These are phyloP conservation scores for Ophiostoma triangulosporum DNA, from an alignment of 2,329 filamentous ascomycete genomes.

Conservation along the genomic window DNA sequence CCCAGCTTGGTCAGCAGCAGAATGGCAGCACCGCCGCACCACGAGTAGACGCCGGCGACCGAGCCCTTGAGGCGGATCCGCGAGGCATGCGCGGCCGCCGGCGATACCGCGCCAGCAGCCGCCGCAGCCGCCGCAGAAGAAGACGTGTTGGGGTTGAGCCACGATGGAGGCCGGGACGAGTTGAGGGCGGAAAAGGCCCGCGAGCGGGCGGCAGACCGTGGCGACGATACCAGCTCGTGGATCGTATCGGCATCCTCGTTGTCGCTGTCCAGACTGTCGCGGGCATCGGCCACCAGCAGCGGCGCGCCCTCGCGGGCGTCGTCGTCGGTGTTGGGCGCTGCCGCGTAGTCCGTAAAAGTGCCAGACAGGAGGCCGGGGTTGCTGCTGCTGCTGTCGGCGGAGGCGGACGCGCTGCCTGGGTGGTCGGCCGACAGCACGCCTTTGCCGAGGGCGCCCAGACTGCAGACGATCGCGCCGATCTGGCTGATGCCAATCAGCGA, in stretches of 20 bases:
- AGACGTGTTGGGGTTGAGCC: neutral
- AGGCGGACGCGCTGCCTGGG: conserved; percentile 15
- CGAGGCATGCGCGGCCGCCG: conserved; percentile 22
- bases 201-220: conserved; percentile 3
- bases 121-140: neutral
- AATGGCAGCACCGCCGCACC: conserved; percentile 82
- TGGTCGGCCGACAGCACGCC: conserved; percentile 50
- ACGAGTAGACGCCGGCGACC: conserved; percentile 86
- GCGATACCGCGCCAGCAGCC: neutral
- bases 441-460: conserved; percentile 71
- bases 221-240: conserved; percentile 3
- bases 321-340: neutral
- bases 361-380: conserved; percentile 15
- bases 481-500: conserved; percentile 80
- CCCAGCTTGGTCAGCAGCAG: conserved; percentile 83
- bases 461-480: conserved; percentile 93
- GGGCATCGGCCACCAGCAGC: conserved; percentile 21
- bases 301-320: conserved; percentile 26
- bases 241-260: neutral
- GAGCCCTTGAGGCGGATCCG: conserved; percentile 68
- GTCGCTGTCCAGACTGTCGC: neutral
- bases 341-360: neutral
- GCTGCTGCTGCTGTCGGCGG: neutral
- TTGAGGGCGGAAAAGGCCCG: conserved; percentile 7
- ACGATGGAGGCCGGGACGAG: neutral